phyloP scores from a whole-genome alignment of 345 rosid species.

The Camelina sativa region DNA sequence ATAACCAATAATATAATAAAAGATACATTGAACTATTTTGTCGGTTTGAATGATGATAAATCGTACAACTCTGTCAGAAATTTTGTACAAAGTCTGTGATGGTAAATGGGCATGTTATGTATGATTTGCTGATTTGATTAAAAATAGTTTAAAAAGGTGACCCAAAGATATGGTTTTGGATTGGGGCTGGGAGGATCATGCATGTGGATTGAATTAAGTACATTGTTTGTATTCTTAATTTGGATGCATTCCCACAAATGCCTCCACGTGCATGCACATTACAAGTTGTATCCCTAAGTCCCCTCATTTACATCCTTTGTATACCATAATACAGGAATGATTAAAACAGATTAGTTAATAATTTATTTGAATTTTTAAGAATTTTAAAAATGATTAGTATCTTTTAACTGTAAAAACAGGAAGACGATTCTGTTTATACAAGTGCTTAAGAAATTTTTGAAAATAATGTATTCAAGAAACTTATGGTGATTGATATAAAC shows the following conservation, averaged over 20 bases:
- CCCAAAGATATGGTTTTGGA: conserved; percentile 30
- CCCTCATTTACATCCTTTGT: neutral
- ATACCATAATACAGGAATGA: neutral
- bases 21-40: conserved; percentile 23
- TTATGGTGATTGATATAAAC: no score
- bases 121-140: conserved; percentile 12
- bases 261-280: conserved; percentile 25
- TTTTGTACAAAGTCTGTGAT: conserved; percentile 17
- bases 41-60: conserved; percentile 31
- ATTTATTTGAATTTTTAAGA: neutral
- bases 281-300: neutral
- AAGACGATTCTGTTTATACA: no score
- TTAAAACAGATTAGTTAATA: neutral
- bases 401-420: neutral
- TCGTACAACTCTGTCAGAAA: conserved; percentile 35
- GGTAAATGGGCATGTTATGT: conserved; percentile 32
- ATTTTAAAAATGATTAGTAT: neutral
- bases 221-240: conserved; percentile 33
- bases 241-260: conserved; percentile 35
- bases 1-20: neutral
- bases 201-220: conserved; percentile 37
- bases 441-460: neutral
- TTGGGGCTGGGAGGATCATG: neutral
- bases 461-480: neutral
- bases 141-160: neutral